Evolutionary conservation across 352 stramenopile species (phyloP), one percentile per base, ranked within the genome.

Genomic region (Thraustochytrium sp.): DNA sequence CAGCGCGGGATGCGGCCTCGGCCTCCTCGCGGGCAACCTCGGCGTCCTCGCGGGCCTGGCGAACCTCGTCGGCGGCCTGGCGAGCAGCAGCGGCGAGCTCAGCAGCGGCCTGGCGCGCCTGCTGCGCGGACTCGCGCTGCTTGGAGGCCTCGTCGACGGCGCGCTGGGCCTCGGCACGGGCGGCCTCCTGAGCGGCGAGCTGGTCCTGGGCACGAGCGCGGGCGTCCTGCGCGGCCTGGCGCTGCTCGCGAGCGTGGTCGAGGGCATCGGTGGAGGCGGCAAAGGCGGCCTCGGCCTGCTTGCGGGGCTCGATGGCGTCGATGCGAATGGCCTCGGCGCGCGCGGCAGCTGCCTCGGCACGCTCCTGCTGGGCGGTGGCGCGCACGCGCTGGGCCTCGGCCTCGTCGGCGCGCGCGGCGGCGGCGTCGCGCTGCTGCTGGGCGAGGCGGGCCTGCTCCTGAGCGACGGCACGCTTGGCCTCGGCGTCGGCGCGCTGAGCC

Each of bases 171-270:
- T 75, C 62, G 44, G 37, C 37, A 23, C 62, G 38, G 26, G 59
- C 59, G 23, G 26, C 4, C 8, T 72, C 36, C 9, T 42, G 13
- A 16, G 40, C 13, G 40, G 59, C 34, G 26, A 55, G 59, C 40
- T 72, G 59, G 0, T 72, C 59, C 3, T 72, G 59, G 8, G 59
- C 59, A 55, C 34, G 13, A 18, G 13, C 18, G 3, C 59, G 59
- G 2, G 59, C 59, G 4, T 54, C 62, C 16, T 40, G 18, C 16
- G 62, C 62, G 1, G 62, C 62, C 62, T 75, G 23, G 11, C 62
- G 62, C 29, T 75, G 62, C 31, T 80, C 13, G 26, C 31, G 44
- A n/a, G 68, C 68, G 2, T 80, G 48, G 29, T 80, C 68, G 37
- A 61, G 53, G 36, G 68, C 68, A 18, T 61, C 40, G 18, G 53